phyloP scores from a whole-genome alignment of 176 grass and related monocot genomes.

The Raddia distichophylla region DNA sequence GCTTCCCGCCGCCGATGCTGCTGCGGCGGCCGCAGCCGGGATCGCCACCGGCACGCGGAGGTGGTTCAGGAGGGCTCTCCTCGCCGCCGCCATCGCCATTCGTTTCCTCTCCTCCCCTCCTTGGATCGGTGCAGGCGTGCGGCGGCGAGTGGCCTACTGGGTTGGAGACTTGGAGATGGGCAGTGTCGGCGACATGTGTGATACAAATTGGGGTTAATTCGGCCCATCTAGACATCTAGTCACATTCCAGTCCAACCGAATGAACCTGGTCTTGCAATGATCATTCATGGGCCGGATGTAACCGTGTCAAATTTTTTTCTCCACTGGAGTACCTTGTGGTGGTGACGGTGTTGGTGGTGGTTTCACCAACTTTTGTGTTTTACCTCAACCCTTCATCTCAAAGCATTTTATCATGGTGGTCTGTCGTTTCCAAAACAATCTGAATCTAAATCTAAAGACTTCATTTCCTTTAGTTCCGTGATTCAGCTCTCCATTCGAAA shows the following conservation, averaged over 20 bases:
- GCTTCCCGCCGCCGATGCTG: constrained; percentile 9
- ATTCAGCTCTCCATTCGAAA: too few relatives aligned
- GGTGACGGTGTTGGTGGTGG: too few relatives aligned
- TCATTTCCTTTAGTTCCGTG: too few relatives aligned
- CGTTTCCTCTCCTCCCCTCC: background rate
- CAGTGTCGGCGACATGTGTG: background rate
- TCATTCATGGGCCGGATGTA: background rate
- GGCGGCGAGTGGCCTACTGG: background rate
- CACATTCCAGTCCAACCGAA: background rate
- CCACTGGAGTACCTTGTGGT: too few relatives aligned
- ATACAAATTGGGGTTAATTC: background rate
- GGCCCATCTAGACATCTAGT: background rate
- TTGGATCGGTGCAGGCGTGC: background rate
- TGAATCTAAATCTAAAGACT: too few relatives aligned
- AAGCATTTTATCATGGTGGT: too few relatives aligned
- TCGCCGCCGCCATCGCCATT: constrained; percentile 71
- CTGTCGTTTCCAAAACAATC: too few relatives aligned
- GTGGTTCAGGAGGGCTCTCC: constrained; percentile 66
- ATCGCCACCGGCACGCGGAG: constrained; percentile 51
- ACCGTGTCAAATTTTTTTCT: too few relatives aligned
- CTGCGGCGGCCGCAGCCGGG: background rate
- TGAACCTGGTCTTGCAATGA: too few relatives aligned
- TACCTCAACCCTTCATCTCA: too few relatives aligned
- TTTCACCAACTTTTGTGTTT: too few relatives aligned
- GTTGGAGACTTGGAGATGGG: constrained; percentile 27